These are phyloP conservation scores for Pleurotus salmoneostramineus DNA, from an alignment of 768 basidiomycete species.

Conservation along the genomic window DNA sequence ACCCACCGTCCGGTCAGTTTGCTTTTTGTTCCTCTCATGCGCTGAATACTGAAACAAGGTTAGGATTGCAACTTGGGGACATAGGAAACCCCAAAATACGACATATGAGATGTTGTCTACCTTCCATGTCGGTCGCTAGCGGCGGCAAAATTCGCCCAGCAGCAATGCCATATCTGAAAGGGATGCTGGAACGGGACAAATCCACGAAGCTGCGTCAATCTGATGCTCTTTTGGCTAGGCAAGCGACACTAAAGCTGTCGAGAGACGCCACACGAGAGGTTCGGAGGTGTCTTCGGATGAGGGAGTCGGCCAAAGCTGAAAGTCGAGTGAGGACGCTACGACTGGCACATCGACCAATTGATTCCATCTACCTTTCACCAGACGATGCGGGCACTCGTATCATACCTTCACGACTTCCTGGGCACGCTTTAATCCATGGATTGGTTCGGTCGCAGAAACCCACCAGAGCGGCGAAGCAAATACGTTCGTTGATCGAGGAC, in stretches of 20 bases:
- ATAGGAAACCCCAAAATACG: neutral
- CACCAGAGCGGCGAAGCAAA: neutral
- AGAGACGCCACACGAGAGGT: neutral
- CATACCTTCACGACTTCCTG: neutral
- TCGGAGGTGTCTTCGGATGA: neutral
- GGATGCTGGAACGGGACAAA: neutral
- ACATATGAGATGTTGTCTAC: constrained; percentile 1
- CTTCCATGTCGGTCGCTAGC: neutral
- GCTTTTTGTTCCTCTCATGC: no score
- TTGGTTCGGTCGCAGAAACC: neutral
- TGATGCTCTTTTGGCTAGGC: neutral
- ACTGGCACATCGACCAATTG: neutral
- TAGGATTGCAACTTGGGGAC: no score
- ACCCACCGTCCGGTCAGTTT: no score
- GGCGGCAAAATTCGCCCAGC: neutral
- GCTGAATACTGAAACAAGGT: no score
- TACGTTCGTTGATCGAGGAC: neutral
- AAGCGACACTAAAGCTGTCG: neutral
- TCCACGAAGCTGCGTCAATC: neutral
- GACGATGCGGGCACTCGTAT: neutral
- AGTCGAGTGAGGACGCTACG: neutral
- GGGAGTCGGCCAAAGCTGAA: neutral
- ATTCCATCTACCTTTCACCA: neutral
- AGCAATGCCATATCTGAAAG: neutral
- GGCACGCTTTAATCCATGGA: neutral